phyloP scores from a whole-genome alignment of 306 rosid species.

The Quillaja saponaria region DNA sequence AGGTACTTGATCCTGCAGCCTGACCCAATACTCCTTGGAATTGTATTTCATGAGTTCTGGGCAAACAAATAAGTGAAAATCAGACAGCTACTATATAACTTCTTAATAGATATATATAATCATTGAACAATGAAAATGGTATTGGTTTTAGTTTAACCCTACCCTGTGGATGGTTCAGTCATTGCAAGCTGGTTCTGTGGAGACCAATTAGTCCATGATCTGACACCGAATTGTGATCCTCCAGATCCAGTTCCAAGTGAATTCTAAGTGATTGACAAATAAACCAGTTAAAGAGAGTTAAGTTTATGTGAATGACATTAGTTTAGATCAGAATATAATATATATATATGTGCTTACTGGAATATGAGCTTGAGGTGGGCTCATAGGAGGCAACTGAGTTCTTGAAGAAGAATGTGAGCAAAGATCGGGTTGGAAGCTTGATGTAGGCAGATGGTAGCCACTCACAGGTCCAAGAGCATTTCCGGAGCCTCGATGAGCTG shows the following conservation, averaged over 20 bases:
- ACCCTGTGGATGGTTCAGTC: not conserved
- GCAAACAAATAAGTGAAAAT: not conserved
- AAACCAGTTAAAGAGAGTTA: too few species aligned
- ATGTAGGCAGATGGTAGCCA: constrained; percentile 9
- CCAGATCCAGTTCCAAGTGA: not conserved
- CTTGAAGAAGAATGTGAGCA: constrained; percentile 20
- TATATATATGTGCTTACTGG: too few species aligned
- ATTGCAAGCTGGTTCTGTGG: constrained; percentile 6
- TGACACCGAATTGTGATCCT: not conserved
- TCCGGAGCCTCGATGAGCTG: not conserved
- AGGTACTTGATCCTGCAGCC: constrained; percentile 5
- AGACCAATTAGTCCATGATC: constrained; percentile 23
- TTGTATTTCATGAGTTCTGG: constrained; percentile 29
- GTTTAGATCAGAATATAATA: too few species aligned
- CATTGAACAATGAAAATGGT: not conserved
- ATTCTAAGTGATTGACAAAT: not conserved
- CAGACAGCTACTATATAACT: too few species aligned
- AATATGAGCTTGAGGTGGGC: too few species aligned
- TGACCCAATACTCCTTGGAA: constrained; percentile 13
- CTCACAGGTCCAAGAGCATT: not conserved
- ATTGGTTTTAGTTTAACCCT: not conserved
- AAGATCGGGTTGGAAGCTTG: constrained; percentile 15
- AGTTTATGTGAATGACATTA: too few species aligned
- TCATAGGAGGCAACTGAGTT: constrained; percentile 18
- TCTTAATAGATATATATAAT: too few species aligned